Conservation (phyloP, 2,329 filamentous ascomycete genomes). For the Leptographium flavum region DNA sequence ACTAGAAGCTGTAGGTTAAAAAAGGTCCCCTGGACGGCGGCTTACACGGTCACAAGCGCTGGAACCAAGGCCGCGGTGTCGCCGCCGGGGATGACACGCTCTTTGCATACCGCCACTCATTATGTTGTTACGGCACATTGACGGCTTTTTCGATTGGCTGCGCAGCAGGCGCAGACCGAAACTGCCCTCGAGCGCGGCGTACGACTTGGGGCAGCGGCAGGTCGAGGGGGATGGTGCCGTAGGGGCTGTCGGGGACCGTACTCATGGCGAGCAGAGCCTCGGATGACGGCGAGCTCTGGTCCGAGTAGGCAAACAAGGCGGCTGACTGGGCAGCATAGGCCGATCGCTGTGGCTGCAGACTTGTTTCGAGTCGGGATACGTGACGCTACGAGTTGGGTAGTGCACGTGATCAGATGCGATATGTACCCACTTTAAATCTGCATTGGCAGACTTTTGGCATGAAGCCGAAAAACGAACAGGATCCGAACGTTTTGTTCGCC, state of each 20-base stretch:
- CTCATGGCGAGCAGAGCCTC: slow-evolving; percentile 4
- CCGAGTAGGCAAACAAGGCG: background rate
- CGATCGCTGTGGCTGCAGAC: background rate
- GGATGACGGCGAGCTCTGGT: background rate
- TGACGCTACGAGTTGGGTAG: too few species aligned
- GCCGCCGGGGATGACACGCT: too few species aligned
- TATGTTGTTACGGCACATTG: slow-evolving; percentile 41
- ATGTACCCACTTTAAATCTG: background rate
- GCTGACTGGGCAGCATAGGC: background rate
- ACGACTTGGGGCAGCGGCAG: slow-evolving; percentile 35
- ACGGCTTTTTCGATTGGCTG: slow-evolving; percentile 47
- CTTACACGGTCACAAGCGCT: too few species aligned
- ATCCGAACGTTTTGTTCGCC: background rate
- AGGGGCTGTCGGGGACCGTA: slow-evolving; percentile 16
- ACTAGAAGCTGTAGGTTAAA: too few species aligned
- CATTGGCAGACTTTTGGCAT: background rate
- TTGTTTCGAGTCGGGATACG: too few species aligned
- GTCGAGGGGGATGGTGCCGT: slow-evolving; percentile 22
- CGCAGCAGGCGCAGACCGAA: slow-evolving; percentile 62
- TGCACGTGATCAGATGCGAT: too few species aligned
- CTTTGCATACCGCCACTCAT: too few species aligned
- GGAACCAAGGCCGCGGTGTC: too few species aligned
- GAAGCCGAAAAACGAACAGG: background rate
- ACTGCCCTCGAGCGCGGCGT: slow-evolving; percentile 47
- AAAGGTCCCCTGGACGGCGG: too few species aligned